Evolutionary conservation across 257 asterid species (phyloP), one percentile per base, ranked within the genome.

Genomic region (Thymus quinquecostatus): DNA sequence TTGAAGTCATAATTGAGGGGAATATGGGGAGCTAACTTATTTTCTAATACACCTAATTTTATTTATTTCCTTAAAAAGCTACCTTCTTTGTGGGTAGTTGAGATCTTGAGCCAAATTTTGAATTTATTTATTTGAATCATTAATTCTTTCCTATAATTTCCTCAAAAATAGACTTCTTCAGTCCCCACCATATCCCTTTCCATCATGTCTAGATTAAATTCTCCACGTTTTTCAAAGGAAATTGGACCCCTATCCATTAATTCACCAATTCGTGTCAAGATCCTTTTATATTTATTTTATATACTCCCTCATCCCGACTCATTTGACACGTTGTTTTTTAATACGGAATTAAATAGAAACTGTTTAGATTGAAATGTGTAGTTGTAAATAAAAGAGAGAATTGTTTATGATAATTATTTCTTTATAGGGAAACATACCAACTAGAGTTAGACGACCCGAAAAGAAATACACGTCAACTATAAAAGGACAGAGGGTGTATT

Each of bases 221-320:
- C 60, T 33, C 79, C 88, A 79, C 86, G 82, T 86, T 86, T 80
- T 34, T 41, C 71, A 30, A 71, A 44, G 64, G 60, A 51, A 73
- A 51, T 34, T 76, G 86, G 86, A 55, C 86, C 86, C 80, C 76
- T 60, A 71, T 78, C 83, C 61, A 28, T 30, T 66, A 45, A 10
- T 38, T 38, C 41, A 38, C 40, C 56, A 21, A 30, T 41, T 11
- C 48, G 50, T 66, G 69, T 65, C 68, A 10, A 59, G 27, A 76
- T 53, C 32, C 43, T 45, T 63, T 57, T 10, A 3, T 36, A 36
- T 4, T 12, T 2, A 34, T n/a, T 13, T 32, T 60, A 9, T 40
- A 41, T 36, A 43, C 2, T 10, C 29, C 29, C 3, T 68, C 33
- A 54, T 76, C 36, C 12, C 2, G 21, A 21, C 21, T 21, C 21